Percentiles rank a stretch among this genome's conserved stretches.
phyloP scores from a whole-genome alignment of 805 yeast species.

The Lipomyces chichibuensis region DNA sequence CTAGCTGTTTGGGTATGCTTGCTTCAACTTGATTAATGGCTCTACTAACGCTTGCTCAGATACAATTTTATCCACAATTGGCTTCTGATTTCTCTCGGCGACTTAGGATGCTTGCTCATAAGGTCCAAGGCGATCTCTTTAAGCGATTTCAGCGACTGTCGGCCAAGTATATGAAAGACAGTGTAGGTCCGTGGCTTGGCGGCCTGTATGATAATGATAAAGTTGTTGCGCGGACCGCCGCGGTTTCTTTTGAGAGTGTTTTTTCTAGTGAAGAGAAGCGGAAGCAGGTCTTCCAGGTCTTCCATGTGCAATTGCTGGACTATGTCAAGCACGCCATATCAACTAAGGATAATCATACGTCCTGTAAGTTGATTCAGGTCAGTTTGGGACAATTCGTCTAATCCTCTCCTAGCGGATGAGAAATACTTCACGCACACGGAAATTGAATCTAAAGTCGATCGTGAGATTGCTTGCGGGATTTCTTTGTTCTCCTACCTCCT shows the following conservation, averaged over 20 bases:
- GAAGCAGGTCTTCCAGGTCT: conserved; percentile 62
- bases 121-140: conserved; percentile 62
- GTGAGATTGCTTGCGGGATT: conserved; percentile 30
- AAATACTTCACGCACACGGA: conserved; percentile 31
- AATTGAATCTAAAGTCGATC: conserved; percentile 14
- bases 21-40: background rate
- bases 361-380: conserved; percentile 9
- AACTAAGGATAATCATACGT: conserved; percentile 16
- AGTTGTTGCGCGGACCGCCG: conserved; percentile 57
- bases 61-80: conserved; percentile 76
- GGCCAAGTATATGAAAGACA: conserved; percentile 67
- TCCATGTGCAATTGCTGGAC: conserved; percentile 58
- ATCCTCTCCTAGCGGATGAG: conserved; percentile 23
- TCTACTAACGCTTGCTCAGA: background rate
- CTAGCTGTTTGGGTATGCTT: conserved; percentile 60
- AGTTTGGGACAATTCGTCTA: background rate
- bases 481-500: conserved; percentile 24
- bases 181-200: conserved; percentile 71
- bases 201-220: conserved; percentile 75
- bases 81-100: conserved; percentile 69
- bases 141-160: conserved; percentile 56
- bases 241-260: conserved; percentile 52
- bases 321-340: conserved; percentile 56
- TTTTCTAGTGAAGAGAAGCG: conserved; percentile 62
- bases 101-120: conserved; percentile 66